These are phyloP conservation scores for Zanthoxylum bungeanum DNA, from an alignment of 345 rosid species.

Conservation along the genomic window DNA sequence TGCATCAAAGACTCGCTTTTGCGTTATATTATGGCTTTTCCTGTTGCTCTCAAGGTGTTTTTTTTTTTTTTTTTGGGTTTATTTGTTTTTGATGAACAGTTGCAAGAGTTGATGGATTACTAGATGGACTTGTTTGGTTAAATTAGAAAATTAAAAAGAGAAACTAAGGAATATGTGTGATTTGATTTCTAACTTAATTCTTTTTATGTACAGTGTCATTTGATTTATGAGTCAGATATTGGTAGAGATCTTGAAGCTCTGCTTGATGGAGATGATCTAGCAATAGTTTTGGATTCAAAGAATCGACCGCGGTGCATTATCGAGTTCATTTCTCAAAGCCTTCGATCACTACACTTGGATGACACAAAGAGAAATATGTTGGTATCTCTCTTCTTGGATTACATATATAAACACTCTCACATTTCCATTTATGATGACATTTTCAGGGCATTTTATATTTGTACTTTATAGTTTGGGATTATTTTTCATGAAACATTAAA, in stretches of 20 bases:
- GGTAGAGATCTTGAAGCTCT: constrained; percentile 52
- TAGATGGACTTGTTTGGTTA: no score
- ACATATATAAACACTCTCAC: neutral
- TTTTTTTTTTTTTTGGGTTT: no score
- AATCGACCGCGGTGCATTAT: constrained; percentile 80
- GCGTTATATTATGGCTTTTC: constrained; percentile 79
- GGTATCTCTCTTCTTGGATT: constrained; percentile 46
- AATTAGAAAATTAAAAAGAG: neutral
- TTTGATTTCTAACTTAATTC: neutral
- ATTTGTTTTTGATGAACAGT: neutral
- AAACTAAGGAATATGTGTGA: no score
- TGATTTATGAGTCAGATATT: constrained; percentile 66
- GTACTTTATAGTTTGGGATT: no score
- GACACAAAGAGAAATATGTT: constrained; percentile 50
- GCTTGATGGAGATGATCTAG: constrained; percentile 77
- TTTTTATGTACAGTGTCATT: constrained; percentile 69
- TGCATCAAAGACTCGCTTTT: constrained; percentile 47
- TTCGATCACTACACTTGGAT: constrained; percentile 54
- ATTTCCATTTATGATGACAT: neutral
- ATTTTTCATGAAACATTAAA: no score
- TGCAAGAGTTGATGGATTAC: neutral
- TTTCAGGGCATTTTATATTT: no score
- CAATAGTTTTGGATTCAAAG: constrained; percentile 61
- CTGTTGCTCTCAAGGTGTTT: constrained; percentile 87
- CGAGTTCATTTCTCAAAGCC: constrained; percentile 73